A percentile compares a stretch with the other conserved stretches of the same genome.
Evolutionary conservation across 2,329 filamentous ascomycete species (phyloP).

Genomic region (Phyllosticta citrichinensis): DNA sequence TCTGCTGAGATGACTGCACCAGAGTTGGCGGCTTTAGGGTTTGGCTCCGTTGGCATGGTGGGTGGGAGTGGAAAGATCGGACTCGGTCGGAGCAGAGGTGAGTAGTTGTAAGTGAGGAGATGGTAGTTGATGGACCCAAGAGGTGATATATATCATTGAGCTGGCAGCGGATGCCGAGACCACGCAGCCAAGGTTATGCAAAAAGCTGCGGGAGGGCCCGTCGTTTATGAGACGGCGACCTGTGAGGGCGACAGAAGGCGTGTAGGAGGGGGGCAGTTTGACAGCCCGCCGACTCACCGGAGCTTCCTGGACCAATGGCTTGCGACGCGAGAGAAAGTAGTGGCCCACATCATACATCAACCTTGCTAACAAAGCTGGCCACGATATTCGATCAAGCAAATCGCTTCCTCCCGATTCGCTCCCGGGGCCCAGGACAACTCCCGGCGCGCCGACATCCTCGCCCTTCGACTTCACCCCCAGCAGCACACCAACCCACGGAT

Average conservation of each 20-base stretch:
- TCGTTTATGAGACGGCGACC: background rate
- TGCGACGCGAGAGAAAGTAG: background rate
- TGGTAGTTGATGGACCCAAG: background rate
- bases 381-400: background rate
- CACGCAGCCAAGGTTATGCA: background rate
- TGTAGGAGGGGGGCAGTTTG: background rate
- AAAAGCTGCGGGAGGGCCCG: background rate
- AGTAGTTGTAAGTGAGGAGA: background rate
- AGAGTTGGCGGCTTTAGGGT: conserved; percentile 28
- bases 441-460: conserved; percentile 6
- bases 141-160: background rate
- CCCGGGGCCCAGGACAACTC: background rate
- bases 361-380: background rate
- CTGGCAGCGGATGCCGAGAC: background rate
- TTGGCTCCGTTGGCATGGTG: background rate
- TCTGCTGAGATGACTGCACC: conserved; percentile 60
- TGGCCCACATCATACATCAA: background rate
- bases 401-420: conserved; percentile 9
- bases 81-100: background rate
- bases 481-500: conserved; percentile 17
- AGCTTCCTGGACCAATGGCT: background rate
- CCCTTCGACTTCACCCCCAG: conserved; percentile 17
- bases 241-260: background rate
- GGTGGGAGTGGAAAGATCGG: background rate
- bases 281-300: background rate